A percentile compares a stretch with the other conserved stretches of the same genome.
phyloP scores from a whole-genome alignment of 768 basidiomycete species.

The Trametes sanguinea region DNA sequence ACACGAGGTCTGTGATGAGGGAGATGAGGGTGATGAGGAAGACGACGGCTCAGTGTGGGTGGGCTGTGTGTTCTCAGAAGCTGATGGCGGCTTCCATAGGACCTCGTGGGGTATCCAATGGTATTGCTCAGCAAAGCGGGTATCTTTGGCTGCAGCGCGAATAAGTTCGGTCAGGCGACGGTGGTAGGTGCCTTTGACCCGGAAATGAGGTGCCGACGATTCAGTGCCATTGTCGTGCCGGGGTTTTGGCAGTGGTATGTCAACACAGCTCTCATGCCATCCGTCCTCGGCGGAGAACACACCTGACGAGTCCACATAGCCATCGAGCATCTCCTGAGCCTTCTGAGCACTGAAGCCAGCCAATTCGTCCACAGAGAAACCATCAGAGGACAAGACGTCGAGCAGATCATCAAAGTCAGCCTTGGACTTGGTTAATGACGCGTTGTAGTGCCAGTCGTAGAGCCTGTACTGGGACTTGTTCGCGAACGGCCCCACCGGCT shows the following conservation, averaged over 20 bases:
- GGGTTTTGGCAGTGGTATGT: constrained; percentile 29
- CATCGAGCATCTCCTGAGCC: constrained; percentile 10
- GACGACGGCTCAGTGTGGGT: no score
- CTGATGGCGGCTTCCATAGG: neutral
- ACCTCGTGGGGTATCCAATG: neutral
- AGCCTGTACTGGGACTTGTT: constrained; percentile 29
- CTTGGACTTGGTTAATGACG: constrained; percentile 30
- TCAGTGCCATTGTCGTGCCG: constrained; percentile 18
- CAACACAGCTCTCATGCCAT: constrained; percentile 20
- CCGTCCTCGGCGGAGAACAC: constrained; percentile 20
- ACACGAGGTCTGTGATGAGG: no score
- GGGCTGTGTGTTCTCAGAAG: no score
- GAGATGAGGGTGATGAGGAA: no score
- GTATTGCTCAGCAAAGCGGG: neutral
- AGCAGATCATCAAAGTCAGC: constrained; percentile 32
- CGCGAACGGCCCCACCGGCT: constrained; percentile 7
- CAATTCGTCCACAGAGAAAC: neutral
- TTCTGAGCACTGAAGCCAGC: neutral
- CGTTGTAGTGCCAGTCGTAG: constrained; percentile 33
- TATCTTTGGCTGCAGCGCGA: neutral
- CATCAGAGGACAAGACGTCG: neutral
- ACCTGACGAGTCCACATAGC: constrained; percentile 6
- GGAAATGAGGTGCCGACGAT: constrained; percentile 31
- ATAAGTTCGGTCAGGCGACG: constrained; percentile 20
- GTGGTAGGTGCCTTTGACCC: constrained; percentile 33